Conservation (phyloP, 768 basidiomycete species). For the Dentipellis sp. region DNA sequence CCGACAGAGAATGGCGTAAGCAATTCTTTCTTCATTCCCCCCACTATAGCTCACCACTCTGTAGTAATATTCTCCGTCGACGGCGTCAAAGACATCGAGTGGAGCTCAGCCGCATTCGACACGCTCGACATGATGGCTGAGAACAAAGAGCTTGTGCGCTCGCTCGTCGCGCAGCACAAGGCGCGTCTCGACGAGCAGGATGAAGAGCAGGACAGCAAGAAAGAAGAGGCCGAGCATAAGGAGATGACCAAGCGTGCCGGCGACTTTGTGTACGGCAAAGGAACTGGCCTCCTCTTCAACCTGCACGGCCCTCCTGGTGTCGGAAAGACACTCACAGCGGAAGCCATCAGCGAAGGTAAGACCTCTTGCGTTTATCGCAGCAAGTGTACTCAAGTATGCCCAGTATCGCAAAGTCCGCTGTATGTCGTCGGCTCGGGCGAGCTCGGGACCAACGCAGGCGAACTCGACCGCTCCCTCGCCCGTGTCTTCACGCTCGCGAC, state of each 20-base stretch:
- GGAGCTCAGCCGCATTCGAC: neutral
- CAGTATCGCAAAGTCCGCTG: constrained; percentile 9
- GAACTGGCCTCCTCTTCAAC: constrained; percentile 4
- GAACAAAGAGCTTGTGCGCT: neutral
- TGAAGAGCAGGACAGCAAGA: too few species aligned
- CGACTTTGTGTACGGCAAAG: constrained; percentile 6
- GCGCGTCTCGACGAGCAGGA: too few species aligned
- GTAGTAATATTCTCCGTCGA: neutral
- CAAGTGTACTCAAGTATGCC: too few species aligned
- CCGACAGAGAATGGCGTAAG: neutral
- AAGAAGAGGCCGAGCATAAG: too few species aligned
- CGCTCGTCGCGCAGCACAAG: neutral
- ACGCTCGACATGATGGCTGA: neutral
- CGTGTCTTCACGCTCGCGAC: constrained; percentile 13
- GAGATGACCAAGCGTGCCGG: too few species aligned
- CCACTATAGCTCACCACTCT: too few species aligned
- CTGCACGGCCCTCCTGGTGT: constrained; percentile 11
- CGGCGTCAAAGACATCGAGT: neutral
- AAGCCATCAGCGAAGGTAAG: constrained; percentile 15
- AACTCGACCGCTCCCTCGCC: constrained; percentile 11
- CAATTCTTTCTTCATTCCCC: neutral
- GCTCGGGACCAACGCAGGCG: constrained; percentile 9
- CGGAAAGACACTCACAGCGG: constrained; percentile 17
- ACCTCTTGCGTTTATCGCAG: too few species aligned
- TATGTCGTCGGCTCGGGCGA: constrained; percentile 17